Percentiles rank a stretch among this genome's conserved stretches.
These are phyloP conservation scores for Apiotrichum domesticum DNA, from an alignment of 1,284 basidiomycete genomes.

Conservation along the genomic window DNA sequence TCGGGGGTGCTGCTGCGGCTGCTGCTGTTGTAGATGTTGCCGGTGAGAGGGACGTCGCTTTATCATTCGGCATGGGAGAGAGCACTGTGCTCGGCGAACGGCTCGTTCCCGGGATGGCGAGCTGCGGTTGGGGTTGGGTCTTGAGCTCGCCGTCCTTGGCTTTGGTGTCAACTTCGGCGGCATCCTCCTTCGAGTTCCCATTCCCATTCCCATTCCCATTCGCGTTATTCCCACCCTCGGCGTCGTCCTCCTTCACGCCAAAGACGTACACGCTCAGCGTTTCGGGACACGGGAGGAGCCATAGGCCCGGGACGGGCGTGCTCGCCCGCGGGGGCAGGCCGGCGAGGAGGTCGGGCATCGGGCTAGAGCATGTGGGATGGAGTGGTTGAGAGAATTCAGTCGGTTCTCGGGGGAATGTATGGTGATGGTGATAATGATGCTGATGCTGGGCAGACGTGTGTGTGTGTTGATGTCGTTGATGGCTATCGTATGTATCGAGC, in stretches of 20 bases:
- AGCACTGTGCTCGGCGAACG: not conserved
- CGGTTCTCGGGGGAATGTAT: too few relatives aligned
- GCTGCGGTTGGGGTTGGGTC: not conserved
- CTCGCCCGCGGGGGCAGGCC: conserved; percentile 15
- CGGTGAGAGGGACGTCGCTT: not conserved
- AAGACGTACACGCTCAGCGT: conserved; percentile 19
- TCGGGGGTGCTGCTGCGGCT: not conserved
- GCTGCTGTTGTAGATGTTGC: not conserved
- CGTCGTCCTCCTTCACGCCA: not conserved
- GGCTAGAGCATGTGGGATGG: too few relatives aligned
- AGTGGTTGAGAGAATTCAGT: too few relatives aligned
- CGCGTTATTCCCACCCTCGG: too few relatives aligned
- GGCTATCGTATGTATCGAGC: too few relatives aligned
- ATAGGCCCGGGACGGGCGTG: conserved; percentile 23
- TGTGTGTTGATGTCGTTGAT: too few relatives aligned
- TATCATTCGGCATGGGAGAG: too few relatives aligned
- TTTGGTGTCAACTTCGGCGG: too few relatives aligned
- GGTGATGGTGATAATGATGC: too few relatives aligned
- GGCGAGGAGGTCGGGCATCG: conserved; percentile 12
- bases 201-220: not conserved
- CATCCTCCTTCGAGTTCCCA: not conserved
- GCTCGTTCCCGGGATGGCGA: not conserved
- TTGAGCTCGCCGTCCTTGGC: too few relatives aligned
- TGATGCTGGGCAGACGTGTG: too few relatives aligned
- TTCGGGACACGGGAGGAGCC: conserved; percentile 27